Evolutionary conservation across 2,329 filamentous ascomycete genomes (phyloP), one percentile per base, ranked within the genome.

Genomic region (Calonectria pseudoturangicola): DNA sequence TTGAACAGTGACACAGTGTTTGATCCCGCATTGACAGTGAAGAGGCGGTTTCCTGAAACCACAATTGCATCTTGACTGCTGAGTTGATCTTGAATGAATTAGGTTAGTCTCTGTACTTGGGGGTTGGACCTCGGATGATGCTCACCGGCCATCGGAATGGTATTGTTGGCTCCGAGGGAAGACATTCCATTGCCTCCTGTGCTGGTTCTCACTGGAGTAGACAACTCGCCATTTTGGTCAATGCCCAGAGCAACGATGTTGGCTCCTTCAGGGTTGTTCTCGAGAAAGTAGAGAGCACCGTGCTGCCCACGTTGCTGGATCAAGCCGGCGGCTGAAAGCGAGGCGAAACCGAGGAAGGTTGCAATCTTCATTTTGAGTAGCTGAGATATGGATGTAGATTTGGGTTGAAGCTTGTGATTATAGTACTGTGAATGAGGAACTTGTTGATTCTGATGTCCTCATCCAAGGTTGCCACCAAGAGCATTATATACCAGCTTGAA

Each of bases 11-110:
- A 63, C 4, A 63, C 41, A 7, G 41, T 63, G 58, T 63, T 43
- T 2, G 58, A 63, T 16, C 58, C 58, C 15, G 58, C 58, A n/a
- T 63, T 63, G 58, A 63, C 58, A 3, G 58, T 63, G n/a, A 63
- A n/a, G 16, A 63, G 58, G 41, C 41, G 39, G 25, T 63, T 28
- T 47, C 41, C 58, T 9, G 58, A 63, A 28, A 63, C 58, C 15
- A 63, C 58, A 2, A 63, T 39, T 47, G 58, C 41, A 16, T 63
- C 58, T 30, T 63, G 58, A 2, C 39, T 63, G 58, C 1, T 15
- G 16, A 63, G 39, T 63, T 63, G 58, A 9, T 63, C 58, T 63
- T 30, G 39, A 2, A n/a, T 5, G 4, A 21, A 33, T 28, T 21
- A 5, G 2, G 58, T 63, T 21, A 63, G 58, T 4, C 30, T 25